Evolutionary conservation across 1,284 basidiomycete genomes (phyloP), one percentile per base, ranked within the genome.

Genomic region (Ganoderma boninense): DNA sequence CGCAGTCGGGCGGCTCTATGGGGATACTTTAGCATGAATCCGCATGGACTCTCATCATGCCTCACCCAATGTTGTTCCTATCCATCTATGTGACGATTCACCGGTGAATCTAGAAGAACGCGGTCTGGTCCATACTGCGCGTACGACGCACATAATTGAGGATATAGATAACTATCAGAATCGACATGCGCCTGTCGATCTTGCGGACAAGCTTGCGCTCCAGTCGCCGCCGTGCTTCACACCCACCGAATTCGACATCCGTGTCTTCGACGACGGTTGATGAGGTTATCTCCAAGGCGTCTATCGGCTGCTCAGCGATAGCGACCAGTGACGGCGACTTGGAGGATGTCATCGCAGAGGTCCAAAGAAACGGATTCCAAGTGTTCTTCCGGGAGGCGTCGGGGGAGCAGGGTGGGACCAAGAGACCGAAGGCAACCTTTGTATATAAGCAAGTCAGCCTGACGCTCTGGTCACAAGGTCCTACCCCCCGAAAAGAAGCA

Each of bases 131-230:
- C 14, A 13, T 42, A 38, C 7, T 32, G 5, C 32, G 32, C 26
- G 32, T 32, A 40, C 38, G 42, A 82, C 86, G 78, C 74, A 89
- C 90, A 70, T 83, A 90, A 79, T 91, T 93, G 62, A 92, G 81
- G 66, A 92, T 89, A 74, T 92, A 92, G 16, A 92, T 89, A 16
- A 92, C 73, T 40, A 92, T 81, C 29, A 93, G 79, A 65, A 93
- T 90, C 23, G 86, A 86, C 86, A 92, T 90, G 43, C 90, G 83
- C 46, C 82, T 59, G 78, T 93, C 91, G 54, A 93, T 77, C 78
- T 92, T 93, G 68, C 82, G 81, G 66, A 92, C 78, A 23, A 92
- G 80, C 66, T 76, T 80, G 69, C 81, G 84, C 79, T 92, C 89
- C 26, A 91, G 71, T 64, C 81, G 77, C 69, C 79, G 79, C 69